A percentile compares a stretch with the other conserved stretches of the same genome.
Conservation (phyloP, 2,329 filamentous ascomycete genomes). For the Arthrocladium fulminans region DNA sequence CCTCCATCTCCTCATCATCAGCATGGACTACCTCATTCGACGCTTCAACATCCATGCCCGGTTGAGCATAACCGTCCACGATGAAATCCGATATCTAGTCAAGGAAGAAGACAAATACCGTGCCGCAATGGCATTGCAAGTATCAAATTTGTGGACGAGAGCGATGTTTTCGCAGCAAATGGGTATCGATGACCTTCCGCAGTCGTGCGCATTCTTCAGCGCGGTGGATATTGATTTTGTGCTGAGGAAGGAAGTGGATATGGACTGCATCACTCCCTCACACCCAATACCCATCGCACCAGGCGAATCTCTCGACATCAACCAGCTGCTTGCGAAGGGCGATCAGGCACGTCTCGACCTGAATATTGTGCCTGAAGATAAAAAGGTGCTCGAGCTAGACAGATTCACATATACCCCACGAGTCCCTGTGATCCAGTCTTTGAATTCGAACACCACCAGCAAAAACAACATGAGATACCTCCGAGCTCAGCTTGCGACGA, state of each 20-base stretch:
- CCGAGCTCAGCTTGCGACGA: slow-evolving; percentile 70
- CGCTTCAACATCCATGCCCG: slow-evolving; percentile 79
- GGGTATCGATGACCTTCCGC: slow-evolving; percentile 88
- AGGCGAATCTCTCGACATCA: slow-evolving; percentile 81
- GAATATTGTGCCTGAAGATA: slow-evolving; percentile 45
- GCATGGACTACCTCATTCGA: slow-evolving; percentile 86
- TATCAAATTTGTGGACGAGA: slow-evolving; percentile 91
- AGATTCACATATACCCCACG: slow-evolving; percentile 61
- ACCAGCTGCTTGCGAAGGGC: slow-evolving; percentile 65
- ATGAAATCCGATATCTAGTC: slow-evolving; percentile 92
- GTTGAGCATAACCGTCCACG: slow-evolving; percentile 87
- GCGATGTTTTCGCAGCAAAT: slow-evolving; percentile 97
- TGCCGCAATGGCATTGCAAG: slow-evolving; percentile 82
- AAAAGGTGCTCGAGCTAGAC: slow-evolving; percentile 48
- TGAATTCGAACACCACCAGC: slow-evolving; percentile 40
- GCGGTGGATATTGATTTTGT: slow-evolving; percentile 93
- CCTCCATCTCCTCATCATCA: slow-evolving; percentile 81
- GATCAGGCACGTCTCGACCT: slow-evolving; percentile 60
- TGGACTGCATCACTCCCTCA: slow-evolving; percentile 91
- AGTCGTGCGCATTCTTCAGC: slow-evolving; percentile 90
- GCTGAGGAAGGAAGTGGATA: slow-evolving; percentile 94
- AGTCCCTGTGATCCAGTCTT: slow-evolving; percentile 66
- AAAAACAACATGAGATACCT: slow-evolving; percentile 56
- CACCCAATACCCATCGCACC: slow-evolving; percentile 68
- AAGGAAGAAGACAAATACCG: slow-evolving; percentile 77